Evolutionary conservation across 768 basidiomycete genomes (phyloP), one percentile per base, ranked within the genome.

Genomic region (Sarcodon aspratus): DNA sequence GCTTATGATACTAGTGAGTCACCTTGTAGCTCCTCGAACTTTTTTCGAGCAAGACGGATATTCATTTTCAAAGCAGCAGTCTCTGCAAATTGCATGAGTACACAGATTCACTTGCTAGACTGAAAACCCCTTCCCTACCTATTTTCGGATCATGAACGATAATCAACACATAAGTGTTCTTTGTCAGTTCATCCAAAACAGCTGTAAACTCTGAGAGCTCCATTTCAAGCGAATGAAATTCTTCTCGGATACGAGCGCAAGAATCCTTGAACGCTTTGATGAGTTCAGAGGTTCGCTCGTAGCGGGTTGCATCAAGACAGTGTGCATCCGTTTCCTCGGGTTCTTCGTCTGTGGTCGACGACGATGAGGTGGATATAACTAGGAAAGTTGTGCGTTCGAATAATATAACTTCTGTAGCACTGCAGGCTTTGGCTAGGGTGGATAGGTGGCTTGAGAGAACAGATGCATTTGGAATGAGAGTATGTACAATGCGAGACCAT

Each of bases 311-410:
- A 49, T 80, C 72, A 49, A 90, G 70, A 48, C 72, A 63, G 46
- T 75, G 72, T 9, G 66, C 55, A 21, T 67, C 65, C 6, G 57
- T 47, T 33, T 67, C 62, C 21, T 59, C 58, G 9, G 49, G 40
- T 2, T 48, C 34, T 12, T 50, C 54, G 12, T 51, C 50, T 36
- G 59, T 70, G 64, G 70, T 72, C 61, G 60, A 74, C 57, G 56
- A 70, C 56, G 64, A 76, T 17, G 85, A 86, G 2, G 87, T 87
- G 5, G 95, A 92, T 54, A 99, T 93, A 56, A 99, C 94, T 48
- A 99, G 85, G 70, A 98, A 98, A 33, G 96, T 98, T 8, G 93
- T 94, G 46, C 90, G 85, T 62, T 99, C 96, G 58, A 99, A 98
- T 36, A 97, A 78, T 57, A 98, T 83, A 50, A 92, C 90, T 65